Conservation (phyloP, 768 basidiomycete genomes). For the Lactifluus piperatus region DNA sequence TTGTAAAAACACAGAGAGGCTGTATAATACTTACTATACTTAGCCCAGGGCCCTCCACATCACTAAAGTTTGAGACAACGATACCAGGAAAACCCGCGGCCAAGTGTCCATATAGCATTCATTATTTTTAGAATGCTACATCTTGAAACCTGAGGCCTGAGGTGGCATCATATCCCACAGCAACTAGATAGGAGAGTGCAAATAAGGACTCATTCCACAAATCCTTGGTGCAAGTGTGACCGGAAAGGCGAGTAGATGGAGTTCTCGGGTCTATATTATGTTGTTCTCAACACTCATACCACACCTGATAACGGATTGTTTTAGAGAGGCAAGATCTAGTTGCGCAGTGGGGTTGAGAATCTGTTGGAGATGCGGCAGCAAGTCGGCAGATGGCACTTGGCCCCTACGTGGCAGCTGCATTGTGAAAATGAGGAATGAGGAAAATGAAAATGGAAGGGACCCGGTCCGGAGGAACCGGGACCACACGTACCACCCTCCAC, state of each 20-base stretch:
- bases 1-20: too few species aligned
- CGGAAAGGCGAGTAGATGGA: not conserved
- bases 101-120: not conserved
- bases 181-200: not conserved
- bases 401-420: too few species aligned
- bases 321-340: not conserved
- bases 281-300: not conserved
- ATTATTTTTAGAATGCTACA: not conserved
- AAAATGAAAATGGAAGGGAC: too few species aligned
- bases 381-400: too few species aligned
- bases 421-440: too few species aligned
- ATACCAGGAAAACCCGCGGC: not conserved
- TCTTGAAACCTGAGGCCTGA: not conserved
- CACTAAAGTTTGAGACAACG: too few species aligned
- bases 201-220: not conserved
- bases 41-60: too few species aligned
- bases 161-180: not conserved
- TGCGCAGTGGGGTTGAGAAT: not conserved
- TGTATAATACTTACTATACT: too few species aligned
- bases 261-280: not conserved
- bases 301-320: not conserved
- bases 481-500: too few species aligned
- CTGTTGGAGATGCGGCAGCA: not conserved
- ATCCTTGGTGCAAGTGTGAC: not conserved
- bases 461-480: too few species aligned